These are phyloP conservation scores for Beauveria sp. DNA, from an alignment of 2,329 filamentous ascomycete genomes.

Conservation along the genomic window DNA sequence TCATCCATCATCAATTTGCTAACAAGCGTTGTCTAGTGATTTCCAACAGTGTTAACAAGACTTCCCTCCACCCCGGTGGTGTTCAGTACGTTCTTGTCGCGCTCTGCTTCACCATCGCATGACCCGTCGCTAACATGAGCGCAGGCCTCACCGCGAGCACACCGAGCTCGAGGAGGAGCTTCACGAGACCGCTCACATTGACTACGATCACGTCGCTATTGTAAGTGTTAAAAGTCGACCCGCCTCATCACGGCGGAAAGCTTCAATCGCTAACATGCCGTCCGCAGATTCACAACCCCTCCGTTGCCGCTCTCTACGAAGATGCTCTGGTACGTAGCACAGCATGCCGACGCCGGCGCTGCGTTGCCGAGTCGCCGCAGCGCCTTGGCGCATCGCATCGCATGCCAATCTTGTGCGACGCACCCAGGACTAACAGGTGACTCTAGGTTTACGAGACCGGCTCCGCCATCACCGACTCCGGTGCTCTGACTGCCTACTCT, in stretches of 20 bases:
- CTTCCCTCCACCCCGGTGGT: conserved; percentile 81
- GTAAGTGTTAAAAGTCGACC: conserved; percentile 44
- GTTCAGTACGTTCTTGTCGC: conserved; percentile 62
- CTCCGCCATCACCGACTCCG: conserved; percentile 91
- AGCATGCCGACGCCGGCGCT: neutral
- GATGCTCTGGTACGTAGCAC: conserved; percentile 64
- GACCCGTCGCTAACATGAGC: conserved; percentile 21
- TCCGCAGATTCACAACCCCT: conserved; percentile 72
- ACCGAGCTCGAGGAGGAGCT: conserved; percentile 96
- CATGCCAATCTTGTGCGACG: neutral
- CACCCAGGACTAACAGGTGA: conserved; percentile 14
- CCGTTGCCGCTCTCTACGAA: conserved; percentile 93
- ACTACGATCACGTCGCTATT: conserved; percentile 97
- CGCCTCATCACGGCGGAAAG: too few relatives aligned
- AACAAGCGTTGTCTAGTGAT: conserved; percentile 35
- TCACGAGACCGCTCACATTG: conserved; percentile 95
- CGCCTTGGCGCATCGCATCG: conserved; percentile 26
- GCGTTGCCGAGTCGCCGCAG: neutral
- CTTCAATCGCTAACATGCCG: neutral
- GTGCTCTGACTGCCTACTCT: conserved; percentile 93
- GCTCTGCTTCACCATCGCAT: conserved; percentile 9
- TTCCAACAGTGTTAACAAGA: conserved; percentile 72
- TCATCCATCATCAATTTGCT: conserved; percentile 10
- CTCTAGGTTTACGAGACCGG: conserved; percentile 76
- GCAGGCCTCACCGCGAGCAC: conserved; percentile 75